Percentiles rank a stretch among this genome's conserved stretches.
Conservation (phyloP, 208 protist genomes). For the Crithidia sp. region DNA sequence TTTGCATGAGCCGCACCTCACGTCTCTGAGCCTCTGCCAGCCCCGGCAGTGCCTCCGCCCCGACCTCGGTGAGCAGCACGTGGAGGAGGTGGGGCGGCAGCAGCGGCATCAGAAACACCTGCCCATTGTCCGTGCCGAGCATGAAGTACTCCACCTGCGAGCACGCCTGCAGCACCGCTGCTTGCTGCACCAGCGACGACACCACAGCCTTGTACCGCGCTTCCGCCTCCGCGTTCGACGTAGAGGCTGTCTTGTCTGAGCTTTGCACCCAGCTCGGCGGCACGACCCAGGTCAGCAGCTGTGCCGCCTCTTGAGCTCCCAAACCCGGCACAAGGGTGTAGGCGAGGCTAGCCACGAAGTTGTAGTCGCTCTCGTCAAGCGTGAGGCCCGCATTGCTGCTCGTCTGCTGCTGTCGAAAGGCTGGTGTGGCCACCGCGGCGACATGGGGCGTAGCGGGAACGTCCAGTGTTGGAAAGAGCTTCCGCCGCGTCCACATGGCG, state of each 20-base stretch:
- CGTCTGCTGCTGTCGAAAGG: slow-evolving; percentile 13
- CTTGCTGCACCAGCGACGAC: slow-evolving; percentile 1
- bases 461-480: slow-evolving; percentile 18
- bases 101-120: slow-evolving; percentile 62
- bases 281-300: slow-evolving; percentile 53
- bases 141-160: slow-evolving; percentile 87
- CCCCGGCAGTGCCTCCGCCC: slow-evolving; percentile 9
- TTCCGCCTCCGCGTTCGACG: neutral
- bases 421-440: slow-evolving; percentile 21
- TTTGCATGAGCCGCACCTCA: slow-evolving; percentile 1
- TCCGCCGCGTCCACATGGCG: slow-evolving; percentile 32
- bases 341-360: slow-evolving; percentile 53
- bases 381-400: slow-evolving; percentile 8
- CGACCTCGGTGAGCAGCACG: slow-evolving; percentile 14
- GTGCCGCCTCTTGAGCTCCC: slow-evolving; percentile 20
- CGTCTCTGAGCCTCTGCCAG: neutral
- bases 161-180: slow-evolving; percentile 30
- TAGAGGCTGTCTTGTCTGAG: neutral
- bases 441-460: slow-evolving; percentile 15
- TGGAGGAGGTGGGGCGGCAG: slow-evolving; percentile 57
- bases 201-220: neutral
- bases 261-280: neutral
- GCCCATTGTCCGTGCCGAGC: slow-evolving; percentile 64
- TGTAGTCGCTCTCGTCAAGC: slow-evolving; percentile 39
- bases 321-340: slow-evolving; percentile 66